Base-by-base conservation (phyloP, 2,329 filamentous ascomycete species). In the Simplicillium sp. region DNA sequence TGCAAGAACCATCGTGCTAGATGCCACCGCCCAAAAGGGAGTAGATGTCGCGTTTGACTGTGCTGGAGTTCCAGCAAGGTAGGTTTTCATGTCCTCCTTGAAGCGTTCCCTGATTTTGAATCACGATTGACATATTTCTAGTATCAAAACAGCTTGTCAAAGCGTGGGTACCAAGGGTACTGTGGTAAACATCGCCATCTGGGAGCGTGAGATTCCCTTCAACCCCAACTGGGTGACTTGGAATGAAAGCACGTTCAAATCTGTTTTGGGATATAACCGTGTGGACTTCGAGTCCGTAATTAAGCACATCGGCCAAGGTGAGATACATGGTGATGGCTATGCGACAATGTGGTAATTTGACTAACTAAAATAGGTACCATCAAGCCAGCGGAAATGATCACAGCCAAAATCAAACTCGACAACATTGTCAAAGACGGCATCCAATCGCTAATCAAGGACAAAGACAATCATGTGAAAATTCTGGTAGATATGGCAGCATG, bases 381-480 rank as follows among this genome's bases (percentile, higher is more conserved):
- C 34, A 63, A 66, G 41, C 71, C 73, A 0, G 59, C 60, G 28
- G 56, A 57, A 34, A 75, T 77, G 73, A 73, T 77, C 32, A 77
- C 72, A 1, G 63, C 67, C 41, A 71, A 62, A 48, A 71, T 77
- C 20, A 54, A 56, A 25, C 55, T 76, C 42, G 65, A 71, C 11
- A 60, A 71, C 36, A 48, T 75, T 12, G 67, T 73, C 0, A 64
- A 75, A 36, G 58, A 67, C 33, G 73, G 72, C 0, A 71, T 75
- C 50, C 61, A 67, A 46, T 62, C 69, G 2, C 55, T 77, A 38
- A 66, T 75, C 28, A 56, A 69, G 7, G 67, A 75, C 46, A 74
- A 71, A 49, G 70, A 75, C 43, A 68, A 62, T 34, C 70, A 76
- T 47, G 72, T 75, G 29, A 76, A 77, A 56, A 73, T 77, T 28